Base-by-base conservation (phyloP, 345 rosid species). In the Linum usitatissimum region DNA sequence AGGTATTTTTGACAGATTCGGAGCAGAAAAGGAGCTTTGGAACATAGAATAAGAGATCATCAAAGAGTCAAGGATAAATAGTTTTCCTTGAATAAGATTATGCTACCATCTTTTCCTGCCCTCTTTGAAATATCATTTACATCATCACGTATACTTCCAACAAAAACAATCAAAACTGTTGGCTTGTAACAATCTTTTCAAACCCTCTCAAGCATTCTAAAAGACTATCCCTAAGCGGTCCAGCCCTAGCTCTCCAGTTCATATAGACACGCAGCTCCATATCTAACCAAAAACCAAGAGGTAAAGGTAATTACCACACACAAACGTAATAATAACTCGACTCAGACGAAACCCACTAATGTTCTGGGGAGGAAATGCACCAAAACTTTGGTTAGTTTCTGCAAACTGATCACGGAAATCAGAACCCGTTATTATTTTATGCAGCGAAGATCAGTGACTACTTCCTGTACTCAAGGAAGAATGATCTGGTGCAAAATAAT, bases 171-270 rank as follows among this genome's bases (percentile, higher is more conserved):
- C 51, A 45, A 45, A 45, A 45, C 51, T 45, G 51, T 45, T 45
- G 51, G 15, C 51, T 45, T 45, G 51, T 45, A 45, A 68, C 10
- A 6, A 36, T 48, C 69, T 70, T 55, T 31, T 61, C 40, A 9
- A 23, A 2, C 45, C 40, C 77, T 69, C 67, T 45, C 51, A 34
- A 10, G 15, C 10, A 45, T 45, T 45, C 51, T 45, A 45, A 45
- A 45, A 34, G 38, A 7, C 17, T 45, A 45, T 45, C 51, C 51
- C 51, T 45, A 45, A 34, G 8, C 38, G 8, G 38, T 34, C 38
- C 49, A 34, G 56, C 57, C 54, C 61, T 36, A 61, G 19, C 70
- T 39, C 64, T 38, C 12, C 30, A 45, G 3, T 61, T 55, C 70
- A 42, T 38, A 51, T 18, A 31, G 60, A 18, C 39, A 28, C 59